phyloP scores from a whole-genome alignment of 1,284 basidiomycete species.

The Sutorius eximius region DNA sequence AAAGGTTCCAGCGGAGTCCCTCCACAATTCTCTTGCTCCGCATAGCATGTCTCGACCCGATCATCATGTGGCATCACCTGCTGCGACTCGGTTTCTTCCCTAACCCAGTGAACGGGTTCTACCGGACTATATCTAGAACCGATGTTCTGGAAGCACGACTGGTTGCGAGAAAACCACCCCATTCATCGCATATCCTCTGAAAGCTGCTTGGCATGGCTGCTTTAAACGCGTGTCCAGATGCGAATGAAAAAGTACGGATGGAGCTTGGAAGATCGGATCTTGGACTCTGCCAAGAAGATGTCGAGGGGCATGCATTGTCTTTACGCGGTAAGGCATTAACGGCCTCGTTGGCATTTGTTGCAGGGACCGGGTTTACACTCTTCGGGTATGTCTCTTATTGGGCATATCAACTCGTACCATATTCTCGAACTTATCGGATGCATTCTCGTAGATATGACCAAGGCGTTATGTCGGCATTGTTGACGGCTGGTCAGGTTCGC shows the following conservation, averaged over 20 bases:
- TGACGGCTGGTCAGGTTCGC: slow-evolving; percentile 31
- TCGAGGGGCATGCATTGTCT: slow-evolving; percentile 19
- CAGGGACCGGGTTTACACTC: slow-evolving; percentile 33
- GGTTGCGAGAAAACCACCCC: neutral
- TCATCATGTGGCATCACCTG: slow-evolving; percentile 7
- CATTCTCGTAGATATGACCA: slow-evolving; percentile 30
- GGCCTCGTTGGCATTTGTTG: slow-evolving; percentile 28
- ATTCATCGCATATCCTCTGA: neutral
- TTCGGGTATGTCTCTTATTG: slow-evolving; percentile 28
- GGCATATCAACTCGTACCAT: neutral
- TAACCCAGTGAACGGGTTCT: slow-evolving; percentile 6
- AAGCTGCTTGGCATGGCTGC: slow-evolving; percentile 11
- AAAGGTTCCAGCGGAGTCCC: neutral
- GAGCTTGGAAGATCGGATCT: neutral
- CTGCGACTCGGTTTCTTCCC: slow-evolving; percentile 7
- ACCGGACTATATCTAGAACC: slow-evolving; percentile 11
- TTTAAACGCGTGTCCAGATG: neutral
- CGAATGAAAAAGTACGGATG: slow-evolving; percentile 13
- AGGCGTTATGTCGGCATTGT: slow-evolving; percentile 35
- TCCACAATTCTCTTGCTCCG: neutral
- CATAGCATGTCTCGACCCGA: neutral
- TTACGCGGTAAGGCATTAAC: slow-evolving; percentile 29
- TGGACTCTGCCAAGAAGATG: slow-evolving; percentile 18
- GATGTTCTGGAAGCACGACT: neutral
- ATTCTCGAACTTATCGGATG: slow-evolving; percentile 2